phyloP scores from a whole-genome alignment of 2,329 filamentous ascomycete species.

The Exophiala lecanii-corni region DNA sequence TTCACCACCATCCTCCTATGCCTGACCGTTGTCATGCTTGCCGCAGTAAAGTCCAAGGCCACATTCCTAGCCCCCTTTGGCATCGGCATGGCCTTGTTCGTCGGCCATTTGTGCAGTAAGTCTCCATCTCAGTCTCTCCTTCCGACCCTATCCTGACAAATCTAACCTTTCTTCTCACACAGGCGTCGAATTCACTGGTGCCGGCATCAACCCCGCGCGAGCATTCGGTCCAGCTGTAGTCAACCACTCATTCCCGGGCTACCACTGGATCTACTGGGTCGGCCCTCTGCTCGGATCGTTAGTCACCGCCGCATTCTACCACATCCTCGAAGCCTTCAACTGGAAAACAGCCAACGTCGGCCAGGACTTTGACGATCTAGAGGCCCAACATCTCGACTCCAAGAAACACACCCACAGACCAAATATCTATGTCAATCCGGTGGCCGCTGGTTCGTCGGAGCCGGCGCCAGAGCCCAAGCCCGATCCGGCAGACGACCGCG shows the following conservation, averaged over 20 bases:
- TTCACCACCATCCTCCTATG: constrained; percentile 61
- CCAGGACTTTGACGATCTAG: constrained; percentile 45
- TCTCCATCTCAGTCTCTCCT: neutral
- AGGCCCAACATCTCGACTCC: constrained; percentile 4
- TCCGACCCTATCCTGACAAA: too few species aligned
- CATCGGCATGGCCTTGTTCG: constrained; percentile 67
- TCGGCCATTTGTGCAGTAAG: constrained; percentile 48
- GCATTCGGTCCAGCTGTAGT: constrained; percentile 45
- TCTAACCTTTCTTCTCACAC: too few species aligned
- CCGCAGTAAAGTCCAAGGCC: constrained; percentile 67
- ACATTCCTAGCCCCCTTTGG: constrained; percentile 67
- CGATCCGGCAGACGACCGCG: neutral
- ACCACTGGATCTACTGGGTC: constrained; percentile 38
- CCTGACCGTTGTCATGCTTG: constrained; percentile 63
- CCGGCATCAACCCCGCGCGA: constrained; percentile 44
- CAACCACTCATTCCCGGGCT: constrained; percentile 40
- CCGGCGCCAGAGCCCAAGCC: neutral
- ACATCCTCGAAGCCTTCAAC: constrained; percentile 40
- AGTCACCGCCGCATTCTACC: constrained; percentile 46
- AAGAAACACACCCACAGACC: neutral
- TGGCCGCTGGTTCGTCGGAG: neutral
- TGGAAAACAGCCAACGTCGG: constrained; percentile 43
- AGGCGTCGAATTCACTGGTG: constrained; percentile 47
- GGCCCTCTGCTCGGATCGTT: constrained; percentile 43
- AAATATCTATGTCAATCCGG: neutral